These are phyloP conservation scores for Citrus maxima DNA, from an alignment of 345 rosid species.

Conservation along the genomic window DNA sequence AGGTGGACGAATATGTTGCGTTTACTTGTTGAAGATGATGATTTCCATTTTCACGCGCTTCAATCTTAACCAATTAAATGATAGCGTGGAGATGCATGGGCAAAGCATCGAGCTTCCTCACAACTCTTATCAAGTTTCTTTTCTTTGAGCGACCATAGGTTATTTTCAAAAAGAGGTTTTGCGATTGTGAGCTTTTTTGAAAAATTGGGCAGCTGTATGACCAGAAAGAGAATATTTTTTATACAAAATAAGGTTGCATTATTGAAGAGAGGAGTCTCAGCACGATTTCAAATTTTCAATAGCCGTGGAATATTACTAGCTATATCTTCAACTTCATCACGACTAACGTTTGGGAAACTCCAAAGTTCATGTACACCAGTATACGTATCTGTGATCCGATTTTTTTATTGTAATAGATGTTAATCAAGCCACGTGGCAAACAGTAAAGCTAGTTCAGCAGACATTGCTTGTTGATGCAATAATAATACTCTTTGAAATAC, in stretches of 20 bases:
- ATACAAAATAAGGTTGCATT: not conserved
- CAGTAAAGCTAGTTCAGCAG: no score
- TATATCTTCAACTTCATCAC: not conserved
- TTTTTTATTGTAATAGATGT: not conserved
- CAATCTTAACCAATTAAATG: not conserved
- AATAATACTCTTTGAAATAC: no score
- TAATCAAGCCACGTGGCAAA: not conserved
- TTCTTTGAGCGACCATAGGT: not conserved
- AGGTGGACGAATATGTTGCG: not conserved
- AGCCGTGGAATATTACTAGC: not conserved
- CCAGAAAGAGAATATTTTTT: slow-evolving; percentile 20
- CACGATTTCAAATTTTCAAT: not conserved
- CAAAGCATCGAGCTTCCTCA: not conserved
- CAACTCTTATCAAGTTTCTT: not conserved
- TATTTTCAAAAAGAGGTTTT: slow-evolving; percentile 4
- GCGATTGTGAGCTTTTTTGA: slow-evolving; percentile 16
- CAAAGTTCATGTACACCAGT: not conserved
- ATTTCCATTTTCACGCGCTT: not conserved
- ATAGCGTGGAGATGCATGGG: not conserved
- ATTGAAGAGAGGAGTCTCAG: not conserved
- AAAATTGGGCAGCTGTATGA: slow-evolving; percentile 16
- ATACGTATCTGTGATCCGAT: no score
- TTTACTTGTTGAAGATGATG: slow-evolving; percentile 23
- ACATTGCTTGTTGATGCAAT: no score
- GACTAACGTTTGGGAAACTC: not conserved